phyloP scores from a whole-genome alignment of 1,139 yeast species.

The Kodamaea fungicola region DNA sequence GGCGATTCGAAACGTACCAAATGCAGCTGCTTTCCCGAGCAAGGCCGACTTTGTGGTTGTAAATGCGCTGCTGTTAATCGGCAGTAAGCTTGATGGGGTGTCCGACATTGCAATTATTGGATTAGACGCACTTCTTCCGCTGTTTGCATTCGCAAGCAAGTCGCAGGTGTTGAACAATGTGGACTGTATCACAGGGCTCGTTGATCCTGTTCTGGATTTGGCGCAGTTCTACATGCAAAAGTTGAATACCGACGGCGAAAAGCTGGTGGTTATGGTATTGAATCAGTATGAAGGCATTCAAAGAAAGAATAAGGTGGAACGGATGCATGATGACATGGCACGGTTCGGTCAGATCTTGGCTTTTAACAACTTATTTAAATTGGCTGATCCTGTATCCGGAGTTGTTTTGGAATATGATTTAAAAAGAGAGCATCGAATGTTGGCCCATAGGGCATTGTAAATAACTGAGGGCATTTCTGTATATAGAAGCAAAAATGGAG shows the following conservation, averaged over 20 bases:
- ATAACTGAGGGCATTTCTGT: background rate
- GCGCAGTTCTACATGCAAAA: slow-evolving; percentile 18
- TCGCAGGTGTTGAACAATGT: background rate
- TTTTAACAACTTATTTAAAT: slow-evolving; percentile 12
- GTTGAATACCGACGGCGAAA: slow-evolving; percentile 10
- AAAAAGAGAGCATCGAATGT: background rate
- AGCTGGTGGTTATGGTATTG: slow-evolving; percentile 15
- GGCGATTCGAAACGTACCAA: no score
- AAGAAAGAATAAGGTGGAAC: background rate
- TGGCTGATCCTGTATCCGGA: background rate
- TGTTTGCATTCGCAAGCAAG: slow-evolving; percentile 15
- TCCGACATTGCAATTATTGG: slow-evolving; percentile 21
- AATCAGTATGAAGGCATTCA: slow-evolving; percentile 4
- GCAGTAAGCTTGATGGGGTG: slow-evolving; percentile 11
- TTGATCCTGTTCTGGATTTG: slow-evolving; percentile 24
- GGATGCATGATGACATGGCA: slow-evolving; percentile 9
- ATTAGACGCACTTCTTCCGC: slow-evolving; percentile 22
- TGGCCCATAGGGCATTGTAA: background rate
- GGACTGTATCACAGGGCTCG: slow-evolving; percentile 17
- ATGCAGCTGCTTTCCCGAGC: no score
- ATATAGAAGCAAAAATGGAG: background rate
- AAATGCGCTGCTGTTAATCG: slow-evolving; percentile 17
- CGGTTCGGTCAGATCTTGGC: slow-evolving; percentile 16
- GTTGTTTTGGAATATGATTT: slow-evolving; percentile 1
- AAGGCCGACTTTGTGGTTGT: slow-evolving; percentile 1